Evolutionary conservation across 2,329 filamentous ascomycete genomes (phyloP).

Genomic region (Aureobasidium sp.): DNA sequence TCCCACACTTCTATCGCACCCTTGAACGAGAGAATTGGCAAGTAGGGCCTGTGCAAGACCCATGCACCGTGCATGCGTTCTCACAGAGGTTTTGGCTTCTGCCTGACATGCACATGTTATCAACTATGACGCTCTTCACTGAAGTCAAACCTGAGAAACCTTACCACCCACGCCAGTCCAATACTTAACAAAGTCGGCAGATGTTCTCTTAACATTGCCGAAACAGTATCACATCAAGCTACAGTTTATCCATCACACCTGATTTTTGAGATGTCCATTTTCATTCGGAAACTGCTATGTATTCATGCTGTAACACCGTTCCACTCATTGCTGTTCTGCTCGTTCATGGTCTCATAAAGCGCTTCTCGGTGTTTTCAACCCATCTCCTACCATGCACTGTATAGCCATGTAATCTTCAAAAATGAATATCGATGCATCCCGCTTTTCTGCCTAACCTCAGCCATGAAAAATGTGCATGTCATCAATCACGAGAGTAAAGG

Average conservation of each 20-base stretch:
- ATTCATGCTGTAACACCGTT: neutral
- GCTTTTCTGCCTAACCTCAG: neutral
- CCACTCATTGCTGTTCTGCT: neutral
- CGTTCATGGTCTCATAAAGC: neutral
- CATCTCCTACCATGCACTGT: neutral
- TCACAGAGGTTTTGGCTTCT: neutral
- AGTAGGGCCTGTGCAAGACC: neutral
- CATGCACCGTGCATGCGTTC: neutral
- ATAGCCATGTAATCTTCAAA: neutral
- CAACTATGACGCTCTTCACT: neutral
- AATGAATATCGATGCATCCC: neutral
- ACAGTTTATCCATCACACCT: neutral
- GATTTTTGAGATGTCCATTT: neutral
- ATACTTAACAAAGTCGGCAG: neutral
- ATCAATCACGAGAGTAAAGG: conserved; percentile 12
- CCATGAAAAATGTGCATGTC: neutral
- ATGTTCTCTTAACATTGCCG: neutral
- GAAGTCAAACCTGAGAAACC: neutral
- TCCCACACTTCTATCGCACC: neutral
- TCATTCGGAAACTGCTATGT: neutral
- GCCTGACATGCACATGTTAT: neutral
- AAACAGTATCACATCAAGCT: neutral
- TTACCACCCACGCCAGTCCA: neutral
- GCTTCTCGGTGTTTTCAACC: neutral
- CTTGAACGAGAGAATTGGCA: neutral